Evolutionary conservation across 164 flowering plant species (phyloP), one percentile per base, ranked within the genome.

Genomic region (Aristolochia fimbriata): DNA sequence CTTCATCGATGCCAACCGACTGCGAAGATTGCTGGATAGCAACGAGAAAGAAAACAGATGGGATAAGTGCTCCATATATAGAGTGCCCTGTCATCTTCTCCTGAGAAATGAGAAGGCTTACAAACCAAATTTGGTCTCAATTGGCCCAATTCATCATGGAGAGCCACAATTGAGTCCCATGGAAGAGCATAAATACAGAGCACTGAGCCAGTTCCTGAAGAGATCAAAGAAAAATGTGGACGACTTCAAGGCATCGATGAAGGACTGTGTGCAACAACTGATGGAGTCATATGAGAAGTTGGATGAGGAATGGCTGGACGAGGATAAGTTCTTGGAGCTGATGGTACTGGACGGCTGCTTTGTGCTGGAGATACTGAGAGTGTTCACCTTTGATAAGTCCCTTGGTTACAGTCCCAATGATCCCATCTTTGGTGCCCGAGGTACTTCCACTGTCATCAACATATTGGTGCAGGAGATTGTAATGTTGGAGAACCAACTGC

Each of bases 181-280:
- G 68, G 62, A 65, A 43, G 62, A 65, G 15, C 67, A 64, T 60
- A 64, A 64, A 43, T 51, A 48, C 15, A 27, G 67, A 15, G 67
- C 67, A 4, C 61, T 64, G 30, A 16, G 5, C 25, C 60, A 56
- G 25, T 64, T 64, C 55, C 61, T 64, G 15, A 46, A 47, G 33
- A 47, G 61, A 19, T 22, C 61, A 10, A 15, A 33, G 23, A 57
- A 15, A 24, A 31, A 45, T 0, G 8, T 56, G 1, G 47, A 64
- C 8, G 24, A 17, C 52, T 47, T 16, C 55, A n/a, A 47, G 14
- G 51, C n/a, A 3, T 47, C 50, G 0, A 13, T 62, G 37, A 23
- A 62, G 20, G 21, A 41, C 15, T 51, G 43, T 10, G 50, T 15
- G 59, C 51, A 53, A 1, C 58, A 23, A 51, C 50, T 62, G 47